Evolutionary conservation across 139 green algal species (phyloP).

Genomic region (Ulvella scutata): DNA sequence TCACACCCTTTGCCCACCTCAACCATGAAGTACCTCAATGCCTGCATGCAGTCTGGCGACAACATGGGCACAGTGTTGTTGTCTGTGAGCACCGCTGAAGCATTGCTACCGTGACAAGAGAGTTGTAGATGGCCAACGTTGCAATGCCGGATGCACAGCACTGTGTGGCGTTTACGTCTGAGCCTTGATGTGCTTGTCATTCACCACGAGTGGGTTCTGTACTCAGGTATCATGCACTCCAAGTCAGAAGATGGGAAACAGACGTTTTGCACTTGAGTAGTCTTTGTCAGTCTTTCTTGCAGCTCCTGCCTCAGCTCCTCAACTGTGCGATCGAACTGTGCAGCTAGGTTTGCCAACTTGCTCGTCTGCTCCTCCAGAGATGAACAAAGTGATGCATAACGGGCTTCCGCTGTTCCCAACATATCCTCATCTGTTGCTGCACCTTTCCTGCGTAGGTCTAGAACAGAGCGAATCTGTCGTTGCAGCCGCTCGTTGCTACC

Average conservation of each 20-base stretch:
- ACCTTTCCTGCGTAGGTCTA: neutral
- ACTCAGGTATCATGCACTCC: no score
- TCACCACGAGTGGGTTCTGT: no score
- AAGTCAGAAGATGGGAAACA: no score
- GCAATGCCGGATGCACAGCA: no score
- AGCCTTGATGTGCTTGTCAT: no score
- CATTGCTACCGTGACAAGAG: no score
- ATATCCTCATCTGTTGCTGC: neutral
- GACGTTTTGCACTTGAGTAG: neutral
- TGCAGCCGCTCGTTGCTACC: neutral
- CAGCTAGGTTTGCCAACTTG: neutral
- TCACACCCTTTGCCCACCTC: slow-evolving; percentile 38
- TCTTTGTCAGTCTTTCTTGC: neutral
- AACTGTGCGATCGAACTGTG: neutral
- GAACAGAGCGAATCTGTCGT: neutral
- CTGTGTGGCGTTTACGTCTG: no score
- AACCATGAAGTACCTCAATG: slow-evolving; percentile 30
- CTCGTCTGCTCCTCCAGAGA: neutral
- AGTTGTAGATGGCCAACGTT: no score
- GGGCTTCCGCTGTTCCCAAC: neutral
- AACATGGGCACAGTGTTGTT: no score
- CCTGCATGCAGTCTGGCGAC: no score
- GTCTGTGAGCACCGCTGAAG: no score
- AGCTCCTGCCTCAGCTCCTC: neutral
- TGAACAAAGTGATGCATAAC: neutral